Evolutionary conservation across 139 green algal genomes (phyloP), one percentile per base, ranked within the genome.

Genomic region (Eudorina sp.): DNA sequence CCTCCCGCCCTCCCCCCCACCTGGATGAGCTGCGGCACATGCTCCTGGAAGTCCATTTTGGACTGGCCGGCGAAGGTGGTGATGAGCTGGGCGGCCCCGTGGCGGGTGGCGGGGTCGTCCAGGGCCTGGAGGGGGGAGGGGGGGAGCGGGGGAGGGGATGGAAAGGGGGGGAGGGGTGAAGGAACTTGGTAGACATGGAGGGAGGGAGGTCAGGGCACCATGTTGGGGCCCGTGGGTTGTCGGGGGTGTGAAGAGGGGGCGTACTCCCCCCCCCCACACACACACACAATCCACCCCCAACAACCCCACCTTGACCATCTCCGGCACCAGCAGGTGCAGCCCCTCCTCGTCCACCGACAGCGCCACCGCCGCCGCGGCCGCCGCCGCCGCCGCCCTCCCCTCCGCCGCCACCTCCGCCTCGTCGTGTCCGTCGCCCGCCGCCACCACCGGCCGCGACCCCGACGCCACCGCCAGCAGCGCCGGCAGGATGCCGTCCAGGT

Each of bases 401-500:
- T 89, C 82, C 80, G 19, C 80, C 45, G 80, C 80, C 40, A 86
- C 43, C 60, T 86, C 80, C 34, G 21, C 80, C 19, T 51, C 23
- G 60, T 36, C 60, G 43, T 48, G 53, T 23, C 60, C 60, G 16
- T 86, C 80, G n/a, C n/a, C n/a, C 16, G 27, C 45, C 60, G 60
- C 80, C 60, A 51, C 60, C 40, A 86, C 60, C 29, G 60, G 60
- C 60, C 80, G 41, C 13, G 29, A 53, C n/a, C 80, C 80, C n/a
- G 8, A 36, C 23, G 80, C 80, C 38, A 60, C 58, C 40, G 41
- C 80, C n/a, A 99, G 91, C 83, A 99, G 91, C 38, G 94, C 89
- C 18, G 96, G 94, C 81, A 99, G 55, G 34, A 97, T 77, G 27
- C 82, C 90, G 25, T 75, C 60, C 48, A 98, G 89, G 90, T 98